Evolutionary conservation across 2,329 filamentous ascomycete genomes (phyloP).

Genomic region (Erysiphe pulchra): DNA sequence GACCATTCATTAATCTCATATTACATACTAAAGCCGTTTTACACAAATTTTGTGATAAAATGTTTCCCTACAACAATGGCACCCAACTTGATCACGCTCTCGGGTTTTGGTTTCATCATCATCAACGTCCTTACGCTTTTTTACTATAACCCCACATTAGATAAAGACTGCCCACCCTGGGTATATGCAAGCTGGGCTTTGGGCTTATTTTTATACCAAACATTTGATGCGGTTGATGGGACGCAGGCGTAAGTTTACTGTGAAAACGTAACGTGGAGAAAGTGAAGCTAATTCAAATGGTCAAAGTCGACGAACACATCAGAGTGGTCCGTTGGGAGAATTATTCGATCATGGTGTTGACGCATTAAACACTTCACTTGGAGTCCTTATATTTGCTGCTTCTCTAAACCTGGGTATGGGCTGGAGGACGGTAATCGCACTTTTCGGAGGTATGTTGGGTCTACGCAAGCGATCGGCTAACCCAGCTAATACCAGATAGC

Average conservation of each 20-base stretch:
- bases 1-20: conserved; percentile 76
- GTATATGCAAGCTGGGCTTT: conserved; percentile 82
- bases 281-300: conserved; percentile 2
- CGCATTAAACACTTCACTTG: conserved; percentile 84
- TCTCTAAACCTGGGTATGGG: conserved; percentile 82
- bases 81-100: conserved; percentile 64
- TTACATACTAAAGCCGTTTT: conserved; percentile 94
- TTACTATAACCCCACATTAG: conserved; percentile 86
- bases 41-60: conserved; percentile 80
- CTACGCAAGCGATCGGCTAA: background rate
- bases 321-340: conserved; percentile 83
- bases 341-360: conserved; percentile 96
- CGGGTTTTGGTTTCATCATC: conserved; percentile 74
- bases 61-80: conserved; percentile 94
- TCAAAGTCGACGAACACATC: conserved; percentile 52
- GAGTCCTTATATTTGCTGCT: conserved; percentile 73
- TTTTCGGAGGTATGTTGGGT: conserved; percentile 47
- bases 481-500: conserved; percentile 20
- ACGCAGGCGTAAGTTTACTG: conserved; percentile 48
- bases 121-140: conserved; percentile 74
- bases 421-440: conserved; percentile 61
- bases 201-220: conserved; percentile 89
- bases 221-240: conserved; percentile 91
- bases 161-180: conserved; percentile 83
- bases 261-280: background rate